Percentiles rank a stretch among this genome's conserved stretches.
phyloP scores from a whole-genome alignment of 176 grass and related monocot species.

The Echinochloa phyllopogon region DNA sequence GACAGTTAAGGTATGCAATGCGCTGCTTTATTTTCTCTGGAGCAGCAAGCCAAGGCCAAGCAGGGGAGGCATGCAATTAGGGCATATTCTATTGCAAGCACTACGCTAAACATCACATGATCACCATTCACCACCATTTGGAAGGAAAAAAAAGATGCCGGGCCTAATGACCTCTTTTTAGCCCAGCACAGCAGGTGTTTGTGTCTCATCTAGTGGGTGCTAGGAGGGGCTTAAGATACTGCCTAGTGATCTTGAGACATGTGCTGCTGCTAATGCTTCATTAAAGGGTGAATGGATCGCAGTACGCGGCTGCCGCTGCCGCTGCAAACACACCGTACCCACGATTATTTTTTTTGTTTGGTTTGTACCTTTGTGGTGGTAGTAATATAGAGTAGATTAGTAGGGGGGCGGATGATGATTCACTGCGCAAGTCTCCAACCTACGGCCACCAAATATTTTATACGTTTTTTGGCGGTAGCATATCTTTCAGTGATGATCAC shows the following conservation, averaged over 20 bases:
- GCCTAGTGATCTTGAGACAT: slow-evolving; percentile 67
- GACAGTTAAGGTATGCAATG: slow-evolving; percentile 17
- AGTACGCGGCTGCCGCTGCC: slow-evolving; percentile 17
- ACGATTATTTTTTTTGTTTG: neutral
- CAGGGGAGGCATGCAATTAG: slow-evolving; percentile 28
- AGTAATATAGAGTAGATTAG: neutral
- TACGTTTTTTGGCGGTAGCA: slow-evolving; percentile 32
- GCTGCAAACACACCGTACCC: slow-evolving; percentile 16
- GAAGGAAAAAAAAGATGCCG: slow-evolving; percentile 6
- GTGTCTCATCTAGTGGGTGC: slow-evolving; percentile 45
- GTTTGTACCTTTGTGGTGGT: neutral
- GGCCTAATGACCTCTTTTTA: slow-evolving; percentile 59
- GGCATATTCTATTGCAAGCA: slow-evolving; percentile 42
- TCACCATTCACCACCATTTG: slow-evolving; percentile 54
- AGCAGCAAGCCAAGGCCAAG: neutral
- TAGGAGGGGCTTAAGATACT: slow-evolving; percentile 51
- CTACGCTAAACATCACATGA: slow-evolving; percentile 60
- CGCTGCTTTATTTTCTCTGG: slow-evolving; percentile 11
- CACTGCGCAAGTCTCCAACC: slow-evolving; percentile 21
- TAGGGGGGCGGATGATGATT: slow-evolving; percentile 44
- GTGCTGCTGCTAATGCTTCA: slow-evolving; percentile 56
- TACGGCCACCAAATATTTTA: slow-evolving; percentile 49
- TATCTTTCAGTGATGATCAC: slow-evolving; percentile 65
- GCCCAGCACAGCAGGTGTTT: slow-evolving; percentile 55
- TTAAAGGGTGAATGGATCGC: slow-evolving; percentile 43